Base-by-base conservation (phyloP, 2,329 filamentous ascomycete species). In the Cladorrhinum sp. region DNA sequence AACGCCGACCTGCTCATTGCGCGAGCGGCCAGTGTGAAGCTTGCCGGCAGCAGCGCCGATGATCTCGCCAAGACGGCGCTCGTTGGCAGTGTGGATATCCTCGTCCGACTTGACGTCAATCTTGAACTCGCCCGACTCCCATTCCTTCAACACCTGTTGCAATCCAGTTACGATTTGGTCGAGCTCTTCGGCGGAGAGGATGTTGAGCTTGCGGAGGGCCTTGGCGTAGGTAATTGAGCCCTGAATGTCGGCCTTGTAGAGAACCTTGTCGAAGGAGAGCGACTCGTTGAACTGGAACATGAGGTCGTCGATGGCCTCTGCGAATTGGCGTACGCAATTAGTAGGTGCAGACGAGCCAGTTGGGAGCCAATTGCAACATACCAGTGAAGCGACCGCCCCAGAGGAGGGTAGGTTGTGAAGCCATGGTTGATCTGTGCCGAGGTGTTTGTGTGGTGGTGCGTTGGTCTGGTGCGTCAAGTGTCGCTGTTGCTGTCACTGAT, bases 31-130 rank as follows among this genome's bases (percentile, higher is more conserved):
- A 2, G 92, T 96, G 76, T 96, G 93, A 61, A 96, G 84, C 79
- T 96, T 96, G 23, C 93, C 92, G 0, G 88, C 91, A 24, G 92
- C 85, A 74, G 90, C 93, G 70, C 92, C 91, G 64, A 96, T 93
- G 64, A 96, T 83, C 79, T 96, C 92, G 56, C 90, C 89, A 1
- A 91, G 76, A 2, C 88, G 83, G 58, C 88, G 86, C 75, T 90
- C 87, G 67, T 90, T 89, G 60, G 86, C 86, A 1, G 87, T 89
- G 73, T 89, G 86, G 64, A 89, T 88, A 65, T 78, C 73, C 67
- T 87, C 85, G 68, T 86, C 82, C 28, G 80, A 77, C 55, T 78
- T 77, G 1, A 81, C 77, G 36, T 80, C 73, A 64, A 85, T 82
- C 51, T 71, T 71, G 72, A 86, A 86, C 1, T 71, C 77, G 36